Evolutionary conservation across 805 yeast genomes (phyloP), one percentile per base, ranked within the genome.

Genomic region (Lachancea kluyveri): DNA sequence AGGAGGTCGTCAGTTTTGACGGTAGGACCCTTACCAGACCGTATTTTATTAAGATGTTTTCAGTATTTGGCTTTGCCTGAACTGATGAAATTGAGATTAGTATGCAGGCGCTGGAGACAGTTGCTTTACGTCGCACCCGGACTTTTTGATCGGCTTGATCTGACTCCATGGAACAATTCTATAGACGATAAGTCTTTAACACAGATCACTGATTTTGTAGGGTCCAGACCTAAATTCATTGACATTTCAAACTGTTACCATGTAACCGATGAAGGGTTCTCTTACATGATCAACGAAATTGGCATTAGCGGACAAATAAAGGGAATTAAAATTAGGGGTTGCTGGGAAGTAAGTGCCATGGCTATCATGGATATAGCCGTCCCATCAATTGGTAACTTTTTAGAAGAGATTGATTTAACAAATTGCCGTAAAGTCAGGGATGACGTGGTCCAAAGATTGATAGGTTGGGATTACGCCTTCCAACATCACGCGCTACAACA

Each of bases 341-440:
- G 73, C 28, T 81, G 90, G 90, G 84, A 79, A 43, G 74, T 82
- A 6, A 72, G 79, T 37, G 84, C 86, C 2, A 77, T 79, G 84
- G 82, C 88, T 3, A 78, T 81, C 18, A 79, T 81, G 86, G 90
- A 82, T 51, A 55, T 81, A 24, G 70, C 85, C 1, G 76, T 72
- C 2, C 78, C 79, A 0, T 66, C 72, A 43, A 75, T 79, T 19
- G 87, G 87, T 6, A 61, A 65, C 20, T 57, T 67, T 40, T 57
- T 82, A 22, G 73, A 66, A 33, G 76, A 72, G 31, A 60, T 82
- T 13, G 86, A 81, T 51, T 60, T 82, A 25, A 70, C 83, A 7
- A 80, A 82, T 52, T 82, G 90, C 45, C 61, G 87, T 14, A 79
- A 77, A 43, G 85, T 81, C 1, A 64, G 76, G 30, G 92, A 82